A percentile compares a stretch with the other conserved stretches of the same genome.
phyloP scores from a whole-genome alignment of 257 asterid genomes.

The Solanum tacnaense region DNA sequence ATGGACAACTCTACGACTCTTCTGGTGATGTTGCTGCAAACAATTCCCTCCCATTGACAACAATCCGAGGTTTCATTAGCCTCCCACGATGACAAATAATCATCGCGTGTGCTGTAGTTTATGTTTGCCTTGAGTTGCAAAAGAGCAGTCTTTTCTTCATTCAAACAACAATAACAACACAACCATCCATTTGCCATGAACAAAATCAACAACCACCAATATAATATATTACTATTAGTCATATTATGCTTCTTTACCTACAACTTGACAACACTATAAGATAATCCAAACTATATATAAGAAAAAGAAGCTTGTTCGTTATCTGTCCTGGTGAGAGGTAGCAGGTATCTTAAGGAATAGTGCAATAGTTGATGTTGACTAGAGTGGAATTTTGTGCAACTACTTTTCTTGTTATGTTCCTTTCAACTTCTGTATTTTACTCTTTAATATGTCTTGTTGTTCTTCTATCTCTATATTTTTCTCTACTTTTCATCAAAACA shows the following conservation, averaged over 20 bases:
- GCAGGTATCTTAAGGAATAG: background rate
- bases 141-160: background rate
- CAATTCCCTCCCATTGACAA: background rate
- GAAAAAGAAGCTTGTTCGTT: background rate
- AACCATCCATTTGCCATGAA: background rate
- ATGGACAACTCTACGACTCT: background rate
- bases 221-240: background rate
- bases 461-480: background rate
- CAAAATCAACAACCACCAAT: background rate
- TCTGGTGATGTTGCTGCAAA: background rate
- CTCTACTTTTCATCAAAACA: background rate
- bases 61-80: background rate
- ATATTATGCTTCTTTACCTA: background rate
- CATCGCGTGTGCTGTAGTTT: background rate
- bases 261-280: background rate
- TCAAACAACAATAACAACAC: background rate
- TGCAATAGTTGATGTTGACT: background rate
- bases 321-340: background rate
- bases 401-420: background rate
- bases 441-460: background rate
- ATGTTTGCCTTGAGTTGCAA: background rate
- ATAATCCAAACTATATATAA: background rate
- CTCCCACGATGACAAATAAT: background rate
- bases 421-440: background rate
- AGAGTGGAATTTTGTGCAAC: background rate